Base-by-base conservation (phyloP, 1,284 basidiomycete genomes). In the Cryptococcus maquisensis region DNA sequence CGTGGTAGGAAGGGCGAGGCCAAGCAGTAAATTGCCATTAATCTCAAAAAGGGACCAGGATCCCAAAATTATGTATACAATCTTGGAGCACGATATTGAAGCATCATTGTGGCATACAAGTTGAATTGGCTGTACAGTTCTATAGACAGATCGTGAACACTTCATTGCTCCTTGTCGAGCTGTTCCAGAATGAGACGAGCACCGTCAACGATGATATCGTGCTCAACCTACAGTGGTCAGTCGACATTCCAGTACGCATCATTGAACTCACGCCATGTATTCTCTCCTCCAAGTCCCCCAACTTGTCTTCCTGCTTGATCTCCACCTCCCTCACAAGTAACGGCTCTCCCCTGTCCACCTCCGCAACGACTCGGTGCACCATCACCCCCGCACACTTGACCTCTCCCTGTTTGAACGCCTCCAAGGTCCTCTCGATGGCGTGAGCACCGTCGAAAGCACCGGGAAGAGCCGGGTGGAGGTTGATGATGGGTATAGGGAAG, bases 381-480 rank as follows among this genome's bases (percentile, higher is more conserved):
- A 98, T 98, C 3, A 84, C 86, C 0, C 95, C 95, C 0, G 90
- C 87, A 52, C 81, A 78, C 37, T 79, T 77, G 50, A 93, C 84
- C 68, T 91, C 86, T 4, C 90, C 91, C 55, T 81, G 82, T 67
- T 89, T 81, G 72, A 87, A 95, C 1, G 93, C 93, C 59, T 90
- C 90, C 69, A 85, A 94, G 2, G 93, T 91, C 21, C 95, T 81
- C 55, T 87, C 83, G 54, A 98, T 90, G 1, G 94, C 93, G 67
- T 89, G 82, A 4, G 91, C 86, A 9, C 96, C 96, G 65, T 97
- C 94, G 65, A 98, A 98, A 6, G 88, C 86, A 0, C 90, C 90
- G 0, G 96, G 96, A 2, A 98, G 79, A 5, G 95, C 96, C 9
- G 96, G 95, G 69, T 98, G 96, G 10, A 98, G 80, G 72, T 98